A percentile compares a stretch with the other conserved stretches of the same genome.
Evolutionary conservation across 78 protist species (phyloP).

Genomic region (Bodo saltans): DNA sequence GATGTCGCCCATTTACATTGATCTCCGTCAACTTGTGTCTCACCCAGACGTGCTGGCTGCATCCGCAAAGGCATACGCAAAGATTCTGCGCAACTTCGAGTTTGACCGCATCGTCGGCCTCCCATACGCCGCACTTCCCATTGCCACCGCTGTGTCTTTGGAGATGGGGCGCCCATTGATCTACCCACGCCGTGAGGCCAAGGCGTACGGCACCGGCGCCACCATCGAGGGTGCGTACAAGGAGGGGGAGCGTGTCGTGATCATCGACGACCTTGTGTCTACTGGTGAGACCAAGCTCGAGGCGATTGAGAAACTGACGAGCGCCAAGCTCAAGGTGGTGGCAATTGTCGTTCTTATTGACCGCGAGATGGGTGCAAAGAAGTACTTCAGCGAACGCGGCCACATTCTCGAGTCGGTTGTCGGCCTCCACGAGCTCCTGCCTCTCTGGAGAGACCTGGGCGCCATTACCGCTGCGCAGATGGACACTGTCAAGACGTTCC

Average conservation of each 20-base stretch:
- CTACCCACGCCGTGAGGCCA: conserved; percentile 67
- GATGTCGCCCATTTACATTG: conserved; percentile 70
- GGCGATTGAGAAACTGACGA: conserved; percentile 51
- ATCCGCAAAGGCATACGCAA: conserved; percentile 30
- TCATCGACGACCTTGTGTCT: conserved; percentile 76
- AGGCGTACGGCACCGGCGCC: conserved; percentile 72
- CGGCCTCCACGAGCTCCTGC: conserved; percentile 42
- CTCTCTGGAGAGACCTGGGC: not conserved
- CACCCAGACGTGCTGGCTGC: conserved; percentile 48
- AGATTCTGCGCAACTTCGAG: not conserved
- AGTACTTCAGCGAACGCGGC: conserved; percentile 38
- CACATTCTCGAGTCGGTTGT: conserved; percentile 41
- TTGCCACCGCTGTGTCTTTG: conserved; percentile 68
- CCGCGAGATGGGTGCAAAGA: conserved; percentile 69
- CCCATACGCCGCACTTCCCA: conserved; percentile 77
- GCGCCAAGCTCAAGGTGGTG: conserved; percentile 46
- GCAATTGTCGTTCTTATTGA: conserved; percentile 71
- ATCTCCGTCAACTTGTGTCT: conserved; percentile 62
- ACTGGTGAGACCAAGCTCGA: conserved; percentile 65
- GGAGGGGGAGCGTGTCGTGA: conserved; percentile 48
- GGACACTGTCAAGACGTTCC: not conserved
- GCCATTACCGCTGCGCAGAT: not conserved
- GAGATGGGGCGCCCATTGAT: conserved; percentile 58
- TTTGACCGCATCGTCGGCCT: conserved; percentile 54
- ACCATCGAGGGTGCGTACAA: conserved; percentile 67